A percentile compares a stretch with the other conserved stretches of the same genome.
phyloP scores from a whole-genome alignment of 345 rosid species.

The Nephelium lappaceum region DNA sequence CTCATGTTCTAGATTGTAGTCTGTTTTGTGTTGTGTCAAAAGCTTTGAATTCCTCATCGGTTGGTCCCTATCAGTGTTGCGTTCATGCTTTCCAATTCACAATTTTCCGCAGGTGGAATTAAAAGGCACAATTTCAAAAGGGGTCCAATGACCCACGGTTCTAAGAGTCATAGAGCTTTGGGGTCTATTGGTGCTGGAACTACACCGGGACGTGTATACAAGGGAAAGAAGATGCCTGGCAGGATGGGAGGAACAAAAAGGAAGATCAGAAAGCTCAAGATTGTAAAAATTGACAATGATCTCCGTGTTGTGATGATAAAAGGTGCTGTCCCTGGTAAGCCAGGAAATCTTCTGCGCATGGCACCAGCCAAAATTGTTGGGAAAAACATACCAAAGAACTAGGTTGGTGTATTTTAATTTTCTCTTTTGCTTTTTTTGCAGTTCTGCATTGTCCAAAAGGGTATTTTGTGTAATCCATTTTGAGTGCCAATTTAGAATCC shows the following conservation, averaged over 20 bases:
- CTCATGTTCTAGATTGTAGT: neutral
- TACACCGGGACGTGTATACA: constrained; percentile 89
- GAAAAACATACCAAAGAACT: constrained; percentile 84
- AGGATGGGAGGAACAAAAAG: constrained; percentile 90
- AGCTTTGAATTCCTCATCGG: neutral
- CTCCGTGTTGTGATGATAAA: constrained; percentile 83
- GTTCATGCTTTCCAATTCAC: neutral
- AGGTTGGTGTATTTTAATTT: constrained; percentile 30
- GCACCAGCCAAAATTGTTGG: constrained; percentile 94
- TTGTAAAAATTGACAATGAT: constrained; percentile 80
- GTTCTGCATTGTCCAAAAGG: constrained; percentile 8
- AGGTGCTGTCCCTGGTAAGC: constrained; percentile 95
- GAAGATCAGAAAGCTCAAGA: constrained; percentile 83
- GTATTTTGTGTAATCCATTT: constrained; percentile 1
- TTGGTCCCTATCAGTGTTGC: neutral
- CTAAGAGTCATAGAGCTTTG: constrained; percentile 85
- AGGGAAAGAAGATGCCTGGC: constrained; percentile 98
- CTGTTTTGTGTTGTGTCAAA: neutral
- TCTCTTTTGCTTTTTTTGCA: neutral
- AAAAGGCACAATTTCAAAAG: constrained; percentile 81
- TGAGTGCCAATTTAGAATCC: constrained; percentile 12
- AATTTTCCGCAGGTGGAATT: constrained; percentile 67
- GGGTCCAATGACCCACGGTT: constrained; percentile 87
- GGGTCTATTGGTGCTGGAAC: constrained; percentile 98
- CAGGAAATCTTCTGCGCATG: constrained; percentile 82